These are phyloP conservation scores for Amauroascus verrucosus DNA, from an alignment of 2,329 filamentous ascomycete species.

Conservation along the genomic window DNA sequence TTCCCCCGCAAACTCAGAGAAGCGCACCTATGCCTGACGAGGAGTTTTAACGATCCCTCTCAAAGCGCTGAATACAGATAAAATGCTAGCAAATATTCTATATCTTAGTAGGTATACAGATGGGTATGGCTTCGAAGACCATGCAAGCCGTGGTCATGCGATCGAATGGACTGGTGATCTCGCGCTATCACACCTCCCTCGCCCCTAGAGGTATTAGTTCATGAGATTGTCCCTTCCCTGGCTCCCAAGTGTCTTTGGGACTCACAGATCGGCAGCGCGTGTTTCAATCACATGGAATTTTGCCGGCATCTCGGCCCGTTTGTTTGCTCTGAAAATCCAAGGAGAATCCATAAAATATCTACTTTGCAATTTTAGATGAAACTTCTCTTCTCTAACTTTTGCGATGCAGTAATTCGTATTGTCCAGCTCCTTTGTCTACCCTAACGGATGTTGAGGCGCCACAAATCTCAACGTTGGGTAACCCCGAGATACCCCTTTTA, in stretches of 20 bases:
- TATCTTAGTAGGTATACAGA: too few relatives aligned
- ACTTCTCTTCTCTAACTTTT: neutral
- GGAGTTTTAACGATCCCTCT: too few relatives aligned
- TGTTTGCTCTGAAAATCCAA: too few relatives aligned
- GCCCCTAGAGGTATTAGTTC: too few relatives aligned
- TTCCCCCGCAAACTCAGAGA: too few relatives aligned
- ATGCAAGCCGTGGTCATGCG: too few relatives aligned
- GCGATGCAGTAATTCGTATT: neutral
- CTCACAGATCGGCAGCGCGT: slow-evolving; percentile 1
- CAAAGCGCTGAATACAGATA: too few relatives aligned
- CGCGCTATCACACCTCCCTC: neutral
- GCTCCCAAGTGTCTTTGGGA: neutral
- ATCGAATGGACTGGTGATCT: too few relatives aligned
- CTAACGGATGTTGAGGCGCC: neutral
- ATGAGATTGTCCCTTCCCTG: too few relatives aligned
- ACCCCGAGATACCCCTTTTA: neutral
- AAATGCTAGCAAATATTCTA: too few relatives aligned
- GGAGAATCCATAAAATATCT: neutral
- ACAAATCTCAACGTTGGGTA: neutral
- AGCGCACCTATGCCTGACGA: too few relatives aligned
- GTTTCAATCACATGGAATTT: slow-evolving; percentile 6
- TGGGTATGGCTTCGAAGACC: too few relatives aligned
- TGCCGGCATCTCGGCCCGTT: neutral
- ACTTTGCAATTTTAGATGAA: neutral
- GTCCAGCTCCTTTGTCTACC: neutral